Base-by-base conservation (phyloP, 2,329 filamentous ascomycete genomes). In the Aspergillus sp. region DNA sequence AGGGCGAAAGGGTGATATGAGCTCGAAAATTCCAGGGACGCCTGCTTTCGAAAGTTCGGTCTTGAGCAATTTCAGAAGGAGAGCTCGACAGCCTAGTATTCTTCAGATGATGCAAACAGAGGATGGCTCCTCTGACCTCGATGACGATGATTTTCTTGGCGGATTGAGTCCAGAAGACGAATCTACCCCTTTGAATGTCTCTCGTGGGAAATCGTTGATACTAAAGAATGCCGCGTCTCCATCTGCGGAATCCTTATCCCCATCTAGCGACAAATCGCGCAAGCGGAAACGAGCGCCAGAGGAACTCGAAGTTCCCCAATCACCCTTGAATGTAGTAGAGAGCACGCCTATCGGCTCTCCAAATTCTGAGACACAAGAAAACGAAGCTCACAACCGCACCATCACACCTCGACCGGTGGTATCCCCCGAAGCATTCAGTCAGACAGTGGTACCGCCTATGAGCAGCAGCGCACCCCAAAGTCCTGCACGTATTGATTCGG, bases 81-180 rank as follows among this genome's bases (percentile, higher is more conserved):
- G 71, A 27, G 65, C 70, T 10, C 65, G 71, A 50, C 71, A 74
- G 49, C 65, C 68, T 20, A 74, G 71, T 55, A 69, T 74, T 43
- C 58, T 74, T 6, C 69, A 71, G 32, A 66, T 73, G 62, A 68
- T 72, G 64, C 67, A 72, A 38, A 64, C 64, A 13, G 67, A 70
- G 30, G 67, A 68, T 49, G 60, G 56, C n/a, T 65, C 66, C 20
- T 65, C 66, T 22, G 64, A 68, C 15, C 48, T 67, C 2, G 63
- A 63, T 9, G 56, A 60, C 20, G 68, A 71, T 41, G 68, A 72
- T 49, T 71, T 72, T 49, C 61, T 74, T 15, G 69, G 68, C 25
- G 67, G 65, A 7, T 61, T 74, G 43, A 67, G 65, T 39, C 70
- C 71, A 0, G 62, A 73, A 47, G 71, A 73, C 55, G 70, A 73